phyloP scores from a whole-genome alignment of 2,329 filamentous ascomycete genomes.

The Colletotrichum acutatum region DNA sequence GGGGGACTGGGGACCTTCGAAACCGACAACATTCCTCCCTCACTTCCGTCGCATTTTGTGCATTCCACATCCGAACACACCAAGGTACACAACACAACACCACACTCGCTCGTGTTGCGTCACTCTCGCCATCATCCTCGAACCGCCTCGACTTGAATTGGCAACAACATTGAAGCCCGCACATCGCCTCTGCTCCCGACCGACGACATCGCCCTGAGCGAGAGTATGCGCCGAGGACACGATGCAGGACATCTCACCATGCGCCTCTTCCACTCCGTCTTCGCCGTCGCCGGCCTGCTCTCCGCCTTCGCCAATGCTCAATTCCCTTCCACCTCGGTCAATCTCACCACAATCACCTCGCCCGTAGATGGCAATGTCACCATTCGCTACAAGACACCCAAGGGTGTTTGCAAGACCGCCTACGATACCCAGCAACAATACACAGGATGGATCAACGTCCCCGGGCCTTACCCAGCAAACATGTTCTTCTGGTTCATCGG shows the following conservation, averaged over 20 bases:
- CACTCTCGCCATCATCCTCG: constrained; percentile 1
- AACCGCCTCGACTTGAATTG: neutral
- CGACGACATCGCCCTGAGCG: neutral
- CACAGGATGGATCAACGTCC: constrained; percentile 75
- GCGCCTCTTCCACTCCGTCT: constrained; percentile 18
- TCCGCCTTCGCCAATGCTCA: constrained; percentile 24
- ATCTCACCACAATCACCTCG: constrained; percentile 68
- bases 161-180: neutral
- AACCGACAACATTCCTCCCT: constrained; percentile 26
- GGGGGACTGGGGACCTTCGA: constrained; percentile 13
- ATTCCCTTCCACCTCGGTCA: constrained; percentile 39
- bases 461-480: constrained; percentile 63
- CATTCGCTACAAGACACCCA: constrained; percentile 73
- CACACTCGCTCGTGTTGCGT: constrained; percentile 6
- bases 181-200: neutral
- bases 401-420: constrained; percentile 72
- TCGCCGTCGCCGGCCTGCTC: constrained; percentile 27
- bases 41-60: neutral
- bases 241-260: constrained; percentile 34
- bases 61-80: neutral
- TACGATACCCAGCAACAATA: constrained; percentile 75
- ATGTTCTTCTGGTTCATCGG: constrained; percentile 64
- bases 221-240: constrained; percentile 32
- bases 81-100: neutral
- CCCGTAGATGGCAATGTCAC: constrained; percentile 72